Conservation (phyloP, 495 filamentous ascomycete genomes). For the Penicillium paradoxum region DNA sequence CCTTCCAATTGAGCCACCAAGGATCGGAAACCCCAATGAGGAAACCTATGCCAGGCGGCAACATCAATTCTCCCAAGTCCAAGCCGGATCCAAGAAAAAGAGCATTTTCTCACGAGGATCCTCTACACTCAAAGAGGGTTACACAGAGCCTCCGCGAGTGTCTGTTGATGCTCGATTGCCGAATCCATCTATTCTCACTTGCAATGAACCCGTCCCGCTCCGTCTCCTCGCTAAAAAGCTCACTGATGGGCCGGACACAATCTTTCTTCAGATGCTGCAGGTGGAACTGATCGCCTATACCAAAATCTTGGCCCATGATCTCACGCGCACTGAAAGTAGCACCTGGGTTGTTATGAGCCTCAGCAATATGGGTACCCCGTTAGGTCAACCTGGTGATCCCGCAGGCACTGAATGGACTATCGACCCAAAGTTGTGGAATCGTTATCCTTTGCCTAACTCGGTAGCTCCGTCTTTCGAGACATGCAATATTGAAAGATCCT, state of each 20-base stretch:
- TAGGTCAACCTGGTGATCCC: slow-evolving; percentile 54
- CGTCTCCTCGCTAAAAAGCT: slow-evolving; percentile 72
- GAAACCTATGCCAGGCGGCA: slow-evolving; percentile 81
- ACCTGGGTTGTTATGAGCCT: slow-evolving; percentile 66
- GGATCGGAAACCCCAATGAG: slow-evolving; percentile 57
- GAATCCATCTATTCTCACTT: slow-evolving; percentile 83
- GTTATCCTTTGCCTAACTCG: slow-evolving; percentile 67
- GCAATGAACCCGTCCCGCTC: slow-evolving; percentile 77
- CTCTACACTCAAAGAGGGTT: slow-evolving; percentile 16
- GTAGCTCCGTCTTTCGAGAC: slow-evolving; percentile 81
- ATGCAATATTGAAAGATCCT: slow-evolving; percentile 78
- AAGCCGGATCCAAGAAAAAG: slow-evolving; percentile 41
- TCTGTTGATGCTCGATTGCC: slow-evolving; percentile 77
- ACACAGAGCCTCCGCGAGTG: slow-evolving; percentile 44
- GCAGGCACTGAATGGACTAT: slow-evolving; percentile 62
- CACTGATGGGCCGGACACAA: slow-evolving; percentile 53
- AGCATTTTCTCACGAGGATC: slow-evolving; percentile 50
- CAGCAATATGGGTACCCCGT: slow-evolving; percentile 60
- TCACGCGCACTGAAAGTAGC: slow-evolving; percentile 57
- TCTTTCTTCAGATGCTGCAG: slow-evolving; percentile 74
- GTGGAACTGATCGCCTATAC: slow-evolving; percentile 78
- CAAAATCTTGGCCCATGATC: slow-evolving; percentile 66
- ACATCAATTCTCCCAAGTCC: slow-evolving; percentile 62
- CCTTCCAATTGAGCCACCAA: slow-evolving; percentile 85
- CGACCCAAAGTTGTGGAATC: slow-evolving; percentile 64